These are phyloP conservation scores for Schizophyllum amplum DNA, from an alignment of 1,284 basidiomycete species.

Conservation along the genomic window DNA sequence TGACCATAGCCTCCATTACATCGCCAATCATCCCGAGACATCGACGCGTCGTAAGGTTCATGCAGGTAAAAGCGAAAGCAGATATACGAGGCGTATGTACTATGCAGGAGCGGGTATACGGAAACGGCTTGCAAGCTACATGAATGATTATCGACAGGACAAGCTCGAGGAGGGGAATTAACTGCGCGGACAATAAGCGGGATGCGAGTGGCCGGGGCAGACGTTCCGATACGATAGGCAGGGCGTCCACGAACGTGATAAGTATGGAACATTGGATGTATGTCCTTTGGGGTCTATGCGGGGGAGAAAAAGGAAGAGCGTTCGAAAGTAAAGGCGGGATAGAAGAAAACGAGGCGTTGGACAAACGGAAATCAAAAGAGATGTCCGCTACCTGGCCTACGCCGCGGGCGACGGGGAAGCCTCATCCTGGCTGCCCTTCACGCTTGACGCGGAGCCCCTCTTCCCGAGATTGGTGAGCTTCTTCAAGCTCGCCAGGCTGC, in stretches of 20 bases:
- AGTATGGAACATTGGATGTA: background rate
- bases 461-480: slow-evolving; percentile 43
- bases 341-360: background rate
- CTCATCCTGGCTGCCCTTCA: slow-evolving; percentile 20
- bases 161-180: background rate
- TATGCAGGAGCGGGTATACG: background rate
- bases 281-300: background rate
- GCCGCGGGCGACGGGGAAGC: background rate
- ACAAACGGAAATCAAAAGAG: background rate
- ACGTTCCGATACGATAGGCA: background rate
- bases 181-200: background rate
- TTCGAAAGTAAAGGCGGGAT: background rate
- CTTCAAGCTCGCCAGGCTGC: slow-evolving; percentile 46
- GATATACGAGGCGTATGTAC: background rate
- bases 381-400: background rate
- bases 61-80: background rate
- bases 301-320: background rate
- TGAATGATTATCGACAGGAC: background rate
- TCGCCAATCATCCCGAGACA: background rate
- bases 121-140: background rate
- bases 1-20: background rate
- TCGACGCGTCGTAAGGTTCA: background rate
- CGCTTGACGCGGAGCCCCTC: slow-evolving; percentile 42
- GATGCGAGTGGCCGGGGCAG: background rate
- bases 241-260: background rate